These are phyloP conservation scores for Cyphellophora attinorum DNA, from an alignment of 2,329 filamentous ascomycete species.

Conservation along the genomic window DNA sequence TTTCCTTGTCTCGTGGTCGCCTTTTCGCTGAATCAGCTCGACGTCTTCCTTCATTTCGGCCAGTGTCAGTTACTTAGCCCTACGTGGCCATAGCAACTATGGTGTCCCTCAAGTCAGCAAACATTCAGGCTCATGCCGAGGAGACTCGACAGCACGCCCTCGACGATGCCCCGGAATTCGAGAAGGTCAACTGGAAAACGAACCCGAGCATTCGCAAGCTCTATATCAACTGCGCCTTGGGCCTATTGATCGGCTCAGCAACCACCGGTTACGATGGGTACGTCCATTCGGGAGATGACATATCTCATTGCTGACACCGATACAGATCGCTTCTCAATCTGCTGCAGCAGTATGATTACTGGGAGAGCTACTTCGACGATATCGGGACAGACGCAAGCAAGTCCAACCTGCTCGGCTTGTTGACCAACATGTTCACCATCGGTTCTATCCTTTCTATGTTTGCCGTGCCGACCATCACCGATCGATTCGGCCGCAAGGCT, in stretches of 20 bases:
- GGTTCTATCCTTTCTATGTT: conserved; percentile 39
- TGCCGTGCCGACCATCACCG: conserved; percentile 39
- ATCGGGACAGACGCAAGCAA: conserved; percentile 1
- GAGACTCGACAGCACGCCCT: conserved; percentile 21
- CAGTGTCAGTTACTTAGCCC: conserved; percentile 7
- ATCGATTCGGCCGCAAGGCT: conserved; percentile 37
- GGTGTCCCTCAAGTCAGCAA: conserved; percentile 6
- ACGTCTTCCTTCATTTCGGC: conserved; percentile 6
- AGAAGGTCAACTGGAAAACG: conserved; percentile 46
- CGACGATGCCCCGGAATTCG: conserved; percentile 40
- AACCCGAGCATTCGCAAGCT: conserved; percentile 48
- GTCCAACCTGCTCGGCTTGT: conserved; percentile 26
- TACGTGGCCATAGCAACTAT: conserved; percentile 6
- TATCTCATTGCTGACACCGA: conserved; percentile 3
- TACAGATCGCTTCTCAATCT: conserved; percentile 8
- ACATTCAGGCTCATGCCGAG: conserved; percentile 2
- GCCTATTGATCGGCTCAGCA: conserved; percentile 39
- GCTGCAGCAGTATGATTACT: conserved; percentile 1
- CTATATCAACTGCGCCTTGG: conserved; percentile 42
- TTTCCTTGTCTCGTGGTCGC: conserved; percentile 5
- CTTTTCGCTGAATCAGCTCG: conserved; percentile 5
- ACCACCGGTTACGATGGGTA: conserved; percentile 50
- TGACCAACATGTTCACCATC: conserved; percentile 30
- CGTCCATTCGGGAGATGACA: conserved; percentile 1
- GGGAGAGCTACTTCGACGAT: neutral